Percentiles rank a stretch among this genome's conserved stretches.
Conservation (phyloP, 495 filamentous ascomycete species). For the Opeltia flavorubescens region DNA sequence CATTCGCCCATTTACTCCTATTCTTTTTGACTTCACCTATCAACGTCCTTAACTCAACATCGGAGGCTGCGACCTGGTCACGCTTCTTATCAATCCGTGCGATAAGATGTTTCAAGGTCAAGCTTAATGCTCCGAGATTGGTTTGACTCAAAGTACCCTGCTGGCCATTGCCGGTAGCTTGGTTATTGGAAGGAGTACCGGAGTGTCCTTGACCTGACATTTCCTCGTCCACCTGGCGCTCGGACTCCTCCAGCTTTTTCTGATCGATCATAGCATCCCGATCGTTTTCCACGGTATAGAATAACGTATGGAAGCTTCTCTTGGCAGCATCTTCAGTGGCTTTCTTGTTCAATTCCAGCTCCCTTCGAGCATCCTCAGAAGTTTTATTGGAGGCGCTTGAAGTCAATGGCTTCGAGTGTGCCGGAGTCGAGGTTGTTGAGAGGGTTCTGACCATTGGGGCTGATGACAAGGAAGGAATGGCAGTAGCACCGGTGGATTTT, state of each 20-base stretch:
- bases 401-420: constrained; percentile 21
- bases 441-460: constrained; percentile 11
- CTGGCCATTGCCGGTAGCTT: constrained; percentile 34
- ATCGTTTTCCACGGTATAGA: constrained; percentile 92
- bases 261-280: constrained; percentile 94
- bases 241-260: constrained; percentile 89
- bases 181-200: constrained; percentile 31
- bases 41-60: constrained; percentile 77
- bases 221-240: constrained; percentile 89
- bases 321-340: constrained; percentile 83
- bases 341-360: constrained; percentile 86
- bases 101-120: constrained; percentile 93
- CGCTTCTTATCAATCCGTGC: constrained; percentile 86
- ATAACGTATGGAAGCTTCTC: constrained; percentile 76
- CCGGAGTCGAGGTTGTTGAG: constrained; percentile 12
- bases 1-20: constrained; percentile 95
- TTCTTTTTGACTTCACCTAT: constrained; percentile 97
- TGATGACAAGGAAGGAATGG: constrained; percentile 24
- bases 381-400: constrained; percentile 42
- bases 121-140: constrained; percentile 90
- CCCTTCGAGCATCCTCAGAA: constrained; percentile 78
- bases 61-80: constrained; percentile 72
- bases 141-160: constrained; percentile 83
- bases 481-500: constrained; percentile 36
- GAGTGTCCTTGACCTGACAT: constrained; percentile 46